Evolutionary conservation across 495 filamentous ascomycete species (phyloP).

Genomic region (Podospora australis): DNA sequence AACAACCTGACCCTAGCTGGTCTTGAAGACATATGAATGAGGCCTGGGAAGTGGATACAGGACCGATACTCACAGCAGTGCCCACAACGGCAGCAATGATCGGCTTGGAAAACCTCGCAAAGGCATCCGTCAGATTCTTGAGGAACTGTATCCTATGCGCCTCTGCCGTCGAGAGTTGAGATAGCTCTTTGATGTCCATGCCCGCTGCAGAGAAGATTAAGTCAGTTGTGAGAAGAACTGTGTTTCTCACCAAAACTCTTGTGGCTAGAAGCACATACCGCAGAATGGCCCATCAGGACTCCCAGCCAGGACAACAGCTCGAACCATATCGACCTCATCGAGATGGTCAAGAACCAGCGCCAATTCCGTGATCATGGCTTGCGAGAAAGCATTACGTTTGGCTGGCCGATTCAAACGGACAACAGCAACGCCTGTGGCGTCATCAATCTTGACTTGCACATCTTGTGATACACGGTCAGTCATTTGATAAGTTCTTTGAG

Average conservation of each 20-base stretch:
- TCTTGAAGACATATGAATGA: no score
- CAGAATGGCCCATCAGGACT: constrained; percentile 26
- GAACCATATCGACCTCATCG: constrained; percentile 19
- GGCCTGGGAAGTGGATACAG: no score
- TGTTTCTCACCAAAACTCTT: no score
- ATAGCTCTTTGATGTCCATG: constrained; percentile 33
- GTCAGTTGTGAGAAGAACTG: no score
- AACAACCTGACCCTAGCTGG: no score
- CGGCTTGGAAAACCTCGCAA: constrained; percentile 26
- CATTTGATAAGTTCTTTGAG: no score
- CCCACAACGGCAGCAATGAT: constrained; percentile 32
- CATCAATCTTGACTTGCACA: constrained; percentile 2
- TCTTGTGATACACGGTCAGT: not conserved
- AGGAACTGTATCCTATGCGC: constrained; percentile 28
- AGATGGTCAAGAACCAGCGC: constrained; percentile 17
- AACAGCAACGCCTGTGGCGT: constrained; percentile 17
- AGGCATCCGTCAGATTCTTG: constrained; percentile 28
- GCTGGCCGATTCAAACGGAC: constrained; percentile 30
- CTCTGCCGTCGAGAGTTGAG: constrained; percentile 22
- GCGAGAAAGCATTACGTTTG: constrained; percentile 36
- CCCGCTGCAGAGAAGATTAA: no score
- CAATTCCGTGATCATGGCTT: constrained; percentile 24
- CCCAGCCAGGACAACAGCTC: constrained; percentile 32
- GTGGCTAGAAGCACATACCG: no score
- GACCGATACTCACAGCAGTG: constrained; percentile 21